phyloP scores from a whole-genome alignment of 306 rosid species.

The Acmispon strigosus region DNA sequence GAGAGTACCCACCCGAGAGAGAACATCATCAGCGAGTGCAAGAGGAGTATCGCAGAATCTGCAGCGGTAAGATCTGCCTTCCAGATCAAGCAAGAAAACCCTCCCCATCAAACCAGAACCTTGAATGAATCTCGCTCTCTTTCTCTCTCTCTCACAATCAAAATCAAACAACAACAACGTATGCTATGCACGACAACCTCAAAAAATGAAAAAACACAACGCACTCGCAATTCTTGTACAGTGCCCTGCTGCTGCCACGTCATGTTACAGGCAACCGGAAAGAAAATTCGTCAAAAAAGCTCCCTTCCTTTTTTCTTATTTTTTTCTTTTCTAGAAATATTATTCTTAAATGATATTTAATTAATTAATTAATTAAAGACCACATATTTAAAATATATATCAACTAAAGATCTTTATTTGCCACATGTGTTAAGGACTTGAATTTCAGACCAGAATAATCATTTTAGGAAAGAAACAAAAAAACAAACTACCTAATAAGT shows the following conservation, averaged over 20 bases:
- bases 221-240: not conserved
- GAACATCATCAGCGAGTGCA: constrained; percentile 53
- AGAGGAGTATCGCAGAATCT: constrained; percentile 47
- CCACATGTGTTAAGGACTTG: no score
- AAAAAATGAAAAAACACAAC: not conserved
- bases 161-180: no score
- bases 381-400: no score
- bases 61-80: constrained; percentile 70
- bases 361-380: no score
- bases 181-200: not conserved
- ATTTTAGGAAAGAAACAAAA: no score
- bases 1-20: constrained; percentile 65
- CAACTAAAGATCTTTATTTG: no score
- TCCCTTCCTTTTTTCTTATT: no score
- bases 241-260: not conserved
- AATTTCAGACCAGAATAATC: no score
- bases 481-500: no score
- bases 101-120: constrained; percentile 68
- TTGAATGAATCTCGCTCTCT: not conserved
- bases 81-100: constrained; percentile 61
- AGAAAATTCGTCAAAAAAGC: not conserved
- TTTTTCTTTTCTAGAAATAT: no score
- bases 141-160: not conserved
- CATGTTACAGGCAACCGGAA: not conserved
- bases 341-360: no score